phyloP scores from a whole-genome alignment of 2,329 filamentous ascomycete species.

The Emmonsiellopsis sp. region DNA sequence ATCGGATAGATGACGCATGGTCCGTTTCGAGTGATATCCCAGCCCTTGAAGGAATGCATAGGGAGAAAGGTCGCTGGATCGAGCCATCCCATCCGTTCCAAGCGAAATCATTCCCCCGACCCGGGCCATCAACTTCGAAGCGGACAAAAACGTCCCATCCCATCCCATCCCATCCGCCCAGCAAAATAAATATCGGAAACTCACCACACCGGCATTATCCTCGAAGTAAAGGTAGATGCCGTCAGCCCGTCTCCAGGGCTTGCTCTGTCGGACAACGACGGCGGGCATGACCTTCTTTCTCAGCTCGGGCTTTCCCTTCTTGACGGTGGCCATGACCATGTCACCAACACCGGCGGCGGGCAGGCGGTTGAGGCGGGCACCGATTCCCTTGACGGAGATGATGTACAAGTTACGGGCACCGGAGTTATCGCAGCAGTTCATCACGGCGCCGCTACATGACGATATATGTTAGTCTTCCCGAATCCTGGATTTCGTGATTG shows the following conservation, averaged over 20 bases:
- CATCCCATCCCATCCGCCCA: neutral
- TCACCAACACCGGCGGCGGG: constrained; percentile 96
- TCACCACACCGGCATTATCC: constrained; percentile 98
- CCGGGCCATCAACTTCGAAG: no score
- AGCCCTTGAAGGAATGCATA: no score
- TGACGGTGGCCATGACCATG: constrained; percentile 99
- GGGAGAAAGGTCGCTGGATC: no score
- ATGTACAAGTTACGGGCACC: constrained; percentile 99
- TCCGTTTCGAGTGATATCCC: no score
- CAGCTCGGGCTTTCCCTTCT: constrained; percentile 99
- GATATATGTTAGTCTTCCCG: neutral
- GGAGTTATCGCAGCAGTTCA: constrained; percentile 99
- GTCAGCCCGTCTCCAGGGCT: constrained; percentile 98
- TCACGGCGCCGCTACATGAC: constrained; percentile 77
- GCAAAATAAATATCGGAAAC: constrained; percentile 32
- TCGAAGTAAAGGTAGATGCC: constrained; percentile 99
- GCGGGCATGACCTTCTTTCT: constrained; percentile 99
- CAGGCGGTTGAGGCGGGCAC: constrained; percentile 93
- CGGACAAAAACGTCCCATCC: neutral
- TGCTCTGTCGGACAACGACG: constrained; percentile 96
- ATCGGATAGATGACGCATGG: no score
- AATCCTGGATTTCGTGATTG: neutral
- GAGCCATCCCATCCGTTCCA: no score
- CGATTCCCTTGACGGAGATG: constrained; percentile 98
- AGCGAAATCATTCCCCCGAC: no score